These are phyloP conservation scores for Cyclaneusma minus DNA, from an alignment of 2,329 filamentous ascomycete genomes.

Conservation along the genomic window DNA sequence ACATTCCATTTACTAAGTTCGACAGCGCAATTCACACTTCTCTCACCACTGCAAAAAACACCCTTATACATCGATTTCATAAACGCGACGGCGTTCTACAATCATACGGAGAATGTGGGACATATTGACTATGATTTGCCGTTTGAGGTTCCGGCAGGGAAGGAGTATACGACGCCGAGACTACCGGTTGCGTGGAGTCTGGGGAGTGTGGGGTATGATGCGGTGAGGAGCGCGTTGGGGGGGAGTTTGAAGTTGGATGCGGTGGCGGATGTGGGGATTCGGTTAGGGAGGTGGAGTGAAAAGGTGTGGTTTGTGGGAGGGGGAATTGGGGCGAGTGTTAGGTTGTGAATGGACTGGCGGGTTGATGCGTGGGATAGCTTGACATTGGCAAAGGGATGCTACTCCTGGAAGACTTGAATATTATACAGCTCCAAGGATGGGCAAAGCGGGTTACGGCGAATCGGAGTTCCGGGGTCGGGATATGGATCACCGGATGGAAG, in stretches of 20 bases:
- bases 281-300: constrained; percentile 61
- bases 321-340: constrained; percentile 54
- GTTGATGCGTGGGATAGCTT: too few species aligned
- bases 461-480: too few species aligned
- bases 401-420: too few species aligned
- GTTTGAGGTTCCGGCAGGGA: constrained; percentile 63
- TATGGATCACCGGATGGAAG: too few species aligned
- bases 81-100: constrained; percentile 76
- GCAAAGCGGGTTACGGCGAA: too few species aligned
- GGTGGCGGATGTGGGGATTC: constrained; percentile 57
- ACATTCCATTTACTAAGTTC: constrained; percentile 79
- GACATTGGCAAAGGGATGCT: too few species aligned
- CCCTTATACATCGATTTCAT: constrained; percentile 65
- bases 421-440: too few species aligned
- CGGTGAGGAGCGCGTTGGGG: constrained; percentile 64
- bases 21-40: constrained; percentile 68
- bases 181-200: constrained; percentile 72
- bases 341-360: constrained; percentile 23
- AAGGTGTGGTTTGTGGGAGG: constrained; percentile 53
- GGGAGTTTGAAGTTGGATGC: constrained; percentile 68
- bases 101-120: constrained; percentile 63
- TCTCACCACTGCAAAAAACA: constrained; percentile 60
- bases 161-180: constrained; percentile 54
- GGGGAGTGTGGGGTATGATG: constrained; percentile 67
- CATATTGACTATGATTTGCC: constrained; percentile 59